Evolutionary conservation across 2,329 filamentous ascomycete species (phyloP), one percentile per base, ranked within the genome.

Genomic region (Fusarium veterinarium): DNA sequence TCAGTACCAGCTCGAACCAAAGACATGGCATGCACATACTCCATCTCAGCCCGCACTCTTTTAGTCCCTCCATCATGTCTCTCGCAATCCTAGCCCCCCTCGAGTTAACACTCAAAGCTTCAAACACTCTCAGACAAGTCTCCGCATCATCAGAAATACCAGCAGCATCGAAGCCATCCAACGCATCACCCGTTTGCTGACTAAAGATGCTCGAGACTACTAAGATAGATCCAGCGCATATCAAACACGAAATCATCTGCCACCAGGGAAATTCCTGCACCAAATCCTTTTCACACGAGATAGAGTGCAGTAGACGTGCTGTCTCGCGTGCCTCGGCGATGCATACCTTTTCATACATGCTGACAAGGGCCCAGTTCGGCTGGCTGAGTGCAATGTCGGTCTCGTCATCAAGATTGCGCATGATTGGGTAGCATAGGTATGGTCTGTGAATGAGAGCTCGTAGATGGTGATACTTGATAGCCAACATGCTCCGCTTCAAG

Each of bases 211-310:
- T 45, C 0, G 53, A 56, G 20, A 56, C 53, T 2, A 56, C 20
- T 30, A 45, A 35, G 17, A 28, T 56, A 8, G 38, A 45, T 7
- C 40, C 53, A 12, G 53, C 40, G 10, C 40, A 57, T 2, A 57
- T 57, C 30, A 57, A 42, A 45, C 40, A 57, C 2, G 40, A 57
- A 20, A 46, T 57, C 53, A 57, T 57, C 38, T 57, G 30, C 53
- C 53, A 57, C 40, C 40, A 57, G 0, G 40, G 53, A 6, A 57
- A 57, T 20, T 46, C 40, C 28, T 57, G 40, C 3, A 57, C 40
- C 7, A 57, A 33, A 4, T 45, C 53, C 8, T 28, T 31, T 6
- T 57, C n/a, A 13, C 30, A 23, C 2, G 53, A 35, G 13, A 57
- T 23, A 1, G 19, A 31, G 23, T 57, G 53, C 14, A 57, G n/a